phyloP scores from a whole-genome alignment of 768 basidiomycete genomes.

The Boletellus sp. region DNA sequence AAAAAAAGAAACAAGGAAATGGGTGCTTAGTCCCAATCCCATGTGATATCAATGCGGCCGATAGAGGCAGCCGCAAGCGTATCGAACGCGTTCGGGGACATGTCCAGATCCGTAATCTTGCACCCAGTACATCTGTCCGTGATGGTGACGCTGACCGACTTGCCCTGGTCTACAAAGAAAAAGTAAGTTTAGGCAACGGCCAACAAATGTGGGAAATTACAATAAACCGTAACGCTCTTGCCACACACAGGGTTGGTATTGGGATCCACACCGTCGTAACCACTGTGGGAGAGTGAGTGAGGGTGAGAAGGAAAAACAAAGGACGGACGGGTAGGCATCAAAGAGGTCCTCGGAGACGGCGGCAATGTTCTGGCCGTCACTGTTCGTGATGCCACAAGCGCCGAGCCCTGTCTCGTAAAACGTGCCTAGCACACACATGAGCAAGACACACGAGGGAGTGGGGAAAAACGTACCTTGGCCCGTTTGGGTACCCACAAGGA shows the following conservation, averaged over 20 bases:
- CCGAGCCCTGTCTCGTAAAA: constrained; percentile 36
- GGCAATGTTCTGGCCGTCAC: constrained; percentile 27
- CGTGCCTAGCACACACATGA: constrained; percentile 26
- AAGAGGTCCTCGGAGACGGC: constrained; percentile 35
- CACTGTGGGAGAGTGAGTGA: constrained; percentile 34
- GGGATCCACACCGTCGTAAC: constrained; percentile 56
- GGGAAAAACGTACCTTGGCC: constrained; percentile 41
- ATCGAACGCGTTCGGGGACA: constrained; percentile 57
- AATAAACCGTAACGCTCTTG: constrained; percentile 40
- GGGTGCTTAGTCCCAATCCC: constrained; percentile 42
- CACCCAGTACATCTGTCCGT: constrained; percentile 67
- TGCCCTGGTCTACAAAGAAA: constrained; percentile 46
- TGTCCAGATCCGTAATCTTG: constrained; percentile 49
- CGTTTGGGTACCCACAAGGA: constrained; percentile 44
- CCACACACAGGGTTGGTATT: constrained; percentile 75
- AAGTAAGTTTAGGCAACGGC: constrained; percentile 8
- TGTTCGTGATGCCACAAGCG: constrained; percentile 39
- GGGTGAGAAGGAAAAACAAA: neutral
- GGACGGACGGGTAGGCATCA: constrained; percentile 34
- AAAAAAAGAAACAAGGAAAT: constrained; percentile 20
- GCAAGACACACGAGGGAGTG: neutral
- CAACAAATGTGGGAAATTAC: constrained; percentile 36
- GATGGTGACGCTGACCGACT: constrained; percentile 44
- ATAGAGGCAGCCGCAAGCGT: constrained; percentile 38
- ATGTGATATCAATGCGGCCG: constrained; percentile 55